phyloP scores from a whole-genome alignment of 2,329 filamentous ascomycete genomes.

The Kalaharituber pfeilii region DNA sequence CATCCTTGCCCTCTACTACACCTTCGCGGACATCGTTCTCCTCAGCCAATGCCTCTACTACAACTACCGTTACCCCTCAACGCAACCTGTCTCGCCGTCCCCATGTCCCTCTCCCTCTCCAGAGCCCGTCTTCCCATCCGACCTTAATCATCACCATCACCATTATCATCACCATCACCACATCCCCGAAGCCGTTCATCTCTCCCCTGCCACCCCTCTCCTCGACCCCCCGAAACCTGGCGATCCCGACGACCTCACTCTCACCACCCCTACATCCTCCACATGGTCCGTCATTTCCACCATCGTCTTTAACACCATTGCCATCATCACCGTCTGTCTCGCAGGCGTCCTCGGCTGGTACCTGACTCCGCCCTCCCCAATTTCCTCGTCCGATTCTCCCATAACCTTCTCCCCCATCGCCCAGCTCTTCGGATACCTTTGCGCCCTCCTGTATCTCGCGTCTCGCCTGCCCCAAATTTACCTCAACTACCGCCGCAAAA shows the following conservation, averaged over 20 bases:
- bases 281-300: slow-evolving; percentile 27
- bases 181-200: slow-evolving; percentile 30
- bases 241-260: slow-evolving; percentile 28
- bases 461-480: slow-evolving; percentile 79
- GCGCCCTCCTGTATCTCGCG: slow-evolving; percentile 73
- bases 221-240: slow-evolving; percentile 33
- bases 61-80: slow-evolving; percentile 32
- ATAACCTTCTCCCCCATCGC: slow-evolving; percentile 59
- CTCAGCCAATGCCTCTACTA: slow-evolving; percentile 91
- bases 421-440: slow-evolving; percentile 86
- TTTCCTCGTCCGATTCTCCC: slow-evolving; percentile 27
- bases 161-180: slow-evolving; percentile 22
- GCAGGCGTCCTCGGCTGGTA: slow-evolving; percentile 80
- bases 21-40: slow-evolving; percentile 75
- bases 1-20: slow-evolving; percentile 88
- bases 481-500: slow-evolving; percentile 81
- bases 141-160: slow-evolving; percentile 39
- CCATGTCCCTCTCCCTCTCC: background rate
- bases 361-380: slow-evolving; percentile 30
- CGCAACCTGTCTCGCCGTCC: slow-evolving; percentile 23
- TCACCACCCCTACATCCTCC: slow-evolving; percentile 26
- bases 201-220: slow-evolving; percentile 71
- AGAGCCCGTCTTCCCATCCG: slow-evolving; percentile 25
- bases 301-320: slow-evolving; percentile 54
- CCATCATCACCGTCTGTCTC: slow-evolving; percentile 63